phyloP scores from a whole-genome alignment of 1,284 basidiomycete genomes.

The Sporisorium scitamineum region DNA sequence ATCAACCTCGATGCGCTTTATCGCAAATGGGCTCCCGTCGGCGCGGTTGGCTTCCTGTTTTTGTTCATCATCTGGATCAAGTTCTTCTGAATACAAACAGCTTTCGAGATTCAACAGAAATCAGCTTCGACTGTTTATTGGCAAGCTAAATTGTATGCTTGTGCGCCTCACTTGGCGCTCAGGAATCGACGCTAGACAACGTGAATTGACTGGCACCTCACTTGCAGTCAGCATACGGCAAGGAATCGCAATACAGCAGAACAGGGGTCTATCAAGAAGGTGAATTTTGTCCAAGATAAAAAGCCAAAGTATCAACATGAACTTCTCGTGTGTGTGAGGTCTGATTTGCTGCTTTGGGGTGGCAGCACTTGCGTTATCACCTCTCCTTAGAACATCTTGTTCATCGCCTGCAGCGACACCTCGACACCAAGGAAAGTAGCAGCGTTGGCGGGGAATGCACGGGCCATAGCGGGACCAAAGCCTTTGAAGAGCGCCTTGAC shows the following conservation, averaged over 20 bases:
- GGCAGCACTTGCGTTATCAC: background rate
- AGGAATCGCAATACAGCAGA: too few species aligned
- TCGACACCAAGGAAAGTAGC: conserved; percentile 93
- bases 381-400: conserved; percentile 73
- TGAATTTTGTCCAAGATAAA: background rate
- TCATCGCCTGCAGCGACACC: conserved; percentile 79
- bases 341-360: too few species aligned
- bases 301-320: background rate
- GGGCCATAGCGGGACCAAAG: conserved; percentile 88
- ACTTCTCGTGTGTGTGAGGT: too few species aligned
- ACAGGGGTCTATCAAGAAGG: background rate
- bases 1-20: conserved; percentile 94
- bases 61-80: conserved; percentile 92
- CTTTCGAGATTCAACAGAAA: background rate
- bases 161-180: background rate
- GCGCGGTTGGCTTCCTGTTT: conserved; percentile 71
- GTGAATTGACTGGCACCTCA: too few species aligned
- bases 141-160: background rate
- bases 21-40: conserved; percentile 88
- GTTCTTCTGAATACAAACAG: conserved; percentile 73
- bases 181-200: too few species aligned
- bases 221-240: too few species aligned
- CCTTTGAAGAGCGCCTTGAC: conserved; percentile 93
- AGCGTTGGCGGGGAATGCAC: conserved; percentile 84
- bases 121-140: too few species aligned